Evolutionary conservation across 2,329 filamentous ascomycete species (phyloP).

Genomic region (Didymellaceae sp.): DNA sequence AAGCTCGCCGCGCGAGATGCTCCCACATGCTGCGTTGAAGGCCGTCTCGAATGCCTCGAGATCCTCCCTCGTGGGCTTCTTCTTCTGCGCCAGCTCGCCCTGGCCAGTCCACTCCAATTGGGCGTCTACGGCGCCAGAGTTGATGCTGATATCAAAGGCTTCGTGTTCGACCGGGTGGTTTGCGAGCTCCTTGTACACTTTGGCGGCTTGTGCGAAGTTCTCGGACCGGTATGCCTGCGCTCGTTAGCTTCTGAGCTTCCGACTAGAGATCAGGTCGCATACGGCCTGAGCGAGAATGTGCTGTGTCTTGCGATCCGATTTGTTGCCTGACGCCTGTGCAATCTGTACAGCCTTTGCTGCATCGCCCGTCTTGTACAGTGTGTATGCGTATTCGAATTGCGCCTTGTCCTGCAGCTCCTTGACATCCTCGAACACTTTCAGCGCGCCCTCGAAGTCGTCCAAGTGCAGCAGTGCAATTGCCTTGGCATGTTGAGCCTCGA

Average conservation of each 20-base stretch:
- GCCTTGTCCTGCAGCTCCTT: constrained; percentile 66
- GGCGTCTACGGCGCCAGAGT: constrained; percentile 72
- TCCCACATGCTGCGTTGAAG: constrained; percentile 79
- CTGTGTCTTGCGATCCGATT: constrained; percentile 57
- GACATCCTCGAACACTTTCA: constrained; percentile 70
- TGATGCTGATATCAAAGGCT: constrained; percentile 78
- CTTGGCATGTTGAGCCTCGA: constrained; percentile 70
- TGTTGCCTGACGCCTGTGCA: constrained; percentile 48
- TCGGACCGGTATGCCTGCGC: constrained; percentile 73
- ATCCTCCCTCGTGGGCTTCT: constrained; percentile 65
- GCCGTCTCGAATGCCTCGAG: constrained; percentile 80
- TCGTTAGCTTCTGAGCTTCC: constrained; percentile 19
- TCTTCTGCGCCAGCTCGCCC: constrained; percentile 59
- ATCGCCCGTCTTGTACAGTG: constrained; percentile 80
- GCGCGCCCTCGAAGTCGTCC: constrained; percentile 80
- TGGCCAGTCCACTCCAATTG: constrained; percentile 74
- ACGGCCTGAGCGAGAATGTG: constrained; percentile 69
- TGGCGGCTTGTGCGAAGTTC: constrained; percentile 70
- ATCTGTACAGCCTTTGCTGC: constrained; percentile 68
- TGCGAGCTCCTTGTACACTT: constrained; percentile 67
- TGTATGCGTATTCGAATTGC: constrained; percentile 76
- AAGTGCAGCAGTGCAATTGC: constrained; percentile 79
- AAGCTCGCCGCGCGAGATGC: constrained; percentile 73
- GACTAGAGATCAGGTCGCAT: constrained; percentile 32
- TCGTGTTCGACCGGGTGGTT: constrained; percentile 62